Percentiles rank a stretch among this genome's conserved stretches.
phyloP scores from a whole-genome alignment of 139 green algal species.

The Pseudopediastrum boryanum region DNA sequence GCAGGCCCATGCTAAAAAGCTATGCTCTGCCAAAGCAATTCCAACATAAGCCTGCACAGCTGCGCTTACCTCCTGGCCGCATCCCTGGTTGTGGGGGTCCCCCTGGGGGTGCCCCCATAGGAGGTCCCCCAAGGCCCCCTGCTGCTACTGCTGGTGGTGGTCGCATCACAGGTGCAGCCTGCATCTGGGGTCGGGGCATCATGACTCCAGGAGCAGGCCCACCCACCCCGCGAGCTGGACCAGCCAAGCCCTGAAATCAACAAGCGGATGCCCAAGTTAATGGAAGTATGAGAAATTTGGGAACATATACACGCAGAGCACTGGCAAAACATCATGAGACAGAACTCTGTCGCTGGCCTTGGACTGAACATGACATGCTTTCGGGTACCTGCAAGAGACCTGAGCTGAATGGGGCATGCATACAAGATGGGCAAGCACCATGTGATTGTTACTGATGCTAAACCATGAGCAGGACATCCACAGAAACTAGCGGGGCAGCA shows the following conservation, averaged over 20 bases:
- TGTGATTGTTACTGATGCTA: too few relatives aligned
- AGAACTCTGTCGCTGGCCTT: background rate
- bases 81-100: constrained; percentile 45
- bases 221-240: constrained; percentile 86
- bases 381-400: background rate
- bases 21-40: background rate
- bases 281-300: background rate
- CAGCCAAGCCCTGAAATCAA: constrained; percentile 79
- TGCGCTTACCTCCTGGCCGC: constrained; percentile 39
- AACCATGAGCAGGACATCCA: too few relatives aligned
- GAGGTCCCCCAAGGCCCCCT: too few relatives aligned
- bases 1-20: background rate
- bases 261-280: background rate
- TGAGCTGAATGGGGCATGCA: background rate
- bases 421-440: background rate
- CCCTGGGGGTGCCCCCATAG: constrained; percentile 23
- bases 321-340: background rate
- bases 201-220: constrained; percentile 90
- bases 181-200: constrained; percentile 82
- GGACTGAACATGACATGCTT: background rate
- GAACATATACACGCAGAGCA: background rate
- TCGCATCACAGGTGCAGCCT: constrained; percentile 63
- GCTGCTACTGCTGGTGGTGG: constrained; percentile 40
- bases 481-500: too few relatives aligned
- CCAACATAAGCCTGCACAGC: constrained; percentile 2